Base-by-base conservation (phyloP, 495 filamentous ascomycete genomes). In the Trichocladium antarcticum region DNA sequence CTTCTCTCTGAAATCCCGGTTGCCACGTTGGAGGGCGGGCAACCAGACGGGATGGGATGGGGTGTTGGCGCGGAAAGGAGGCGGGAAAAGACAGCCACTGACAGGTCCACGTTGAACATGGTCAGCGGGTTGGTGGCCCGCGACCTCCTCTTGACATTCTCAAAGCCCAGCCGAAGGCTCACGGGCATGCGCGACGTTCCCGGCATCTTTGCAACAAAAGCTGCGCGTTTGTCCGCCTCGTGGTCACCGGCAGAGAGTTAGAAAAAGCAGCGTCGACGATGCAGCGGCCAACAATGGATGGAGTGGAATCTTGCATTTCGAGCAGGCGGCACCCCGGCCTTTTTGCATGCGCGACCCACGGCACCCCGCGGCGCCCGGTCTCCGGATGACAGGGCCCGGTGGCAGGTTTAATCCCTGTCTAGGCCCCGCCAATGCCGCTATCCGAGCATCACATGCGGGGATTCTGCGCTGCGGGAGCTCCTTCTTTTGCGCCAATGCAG, bases 31-130 rank as follows among this genome's bases (percentile, higher is more conserved):
- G 24, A 39, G 14, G 11, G 45, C 12, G 38, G 29, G 32, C 38
- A 40, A 29, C 37, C 36, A 20, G 6, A 7, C 15, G 12, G 39
- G 48, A 5, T 38, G 16, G 10, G 8, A 28, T 1, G 36, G 12
- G 42, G 8, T 6, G 15, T n/a, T 27, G 1, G 12, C 11, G 24
- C 20, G 17, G 11, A 24, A 31, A 2, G 42, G 37, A n/a, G 9
- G n/a, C 10, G 39, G 39, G 29, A 28, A 17, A 4, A 29, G 20
- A 16, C 1, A 42, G 29, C 38, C 41, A 76, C 84, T 77, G 73
- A 94, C 87, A 92, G 63, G 58, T 94, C 87, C 49, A 94, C 59
- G 62, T 88, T 92, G 42, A 92, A 60, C 48, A 79, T 66, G 32
- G 78, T 74, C 50, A 80, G 61, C 56, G 80, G 75, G 53, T 75